Percentiles rank a stretch among this genome's conserved stretches.
Conservation (phyloP, 129 eudicot species). For the Dittrichia graveolens region DNA sequence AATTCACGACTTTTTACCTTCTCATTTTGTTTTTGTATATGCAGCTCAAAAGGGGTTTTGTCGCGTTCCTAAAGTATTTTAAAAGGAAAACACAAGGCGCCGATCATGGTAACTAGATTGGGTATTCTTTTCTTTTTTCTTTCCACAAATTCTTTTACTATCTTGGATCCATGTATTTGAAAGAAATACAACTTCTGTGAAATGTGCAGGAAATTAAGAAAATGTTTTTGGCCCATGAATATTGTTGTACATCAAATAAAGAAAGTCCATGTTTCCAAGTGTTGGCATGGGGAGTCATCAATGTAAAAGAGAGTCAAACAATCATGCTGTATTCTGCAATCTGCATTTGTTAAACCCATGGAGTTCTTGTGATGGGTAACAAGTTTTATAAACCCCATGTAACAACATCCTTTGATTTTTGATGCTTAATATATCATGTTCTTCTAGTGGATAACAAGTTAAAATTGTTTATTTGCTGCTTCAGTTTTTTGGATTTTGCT, state of each 20-base stretch:
- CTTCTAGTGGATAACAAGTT: too few relatives aligned
- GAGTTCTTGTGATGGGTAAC: too few relatives aligned
- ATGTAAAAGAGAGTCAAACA: too few relatives aligned
- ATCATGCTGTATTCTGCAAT: too few relatives aligned
- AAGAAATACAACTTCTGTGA: neutral
- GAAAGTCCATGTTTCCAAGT: neutral
- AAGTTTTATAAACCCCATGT: too few relatives aligned
- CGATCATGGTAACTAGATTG: conserved; percentile 23
- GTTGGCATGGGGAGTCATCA: conserved; percentile 2
- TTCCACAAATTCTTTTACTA: neutral
- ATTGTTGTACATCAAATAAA: conserved; percentile 22
- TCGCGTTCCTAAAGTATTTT: conserved; percentile 50
- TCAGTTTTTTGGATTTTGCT: too few relatives aligned
- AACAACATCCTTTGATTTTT: too few relatives aligned
- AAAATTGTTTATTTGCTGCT: too few relatives aligned
- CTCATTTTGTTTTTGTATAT: conserved; percentile 28
- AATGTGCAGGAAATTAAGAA: conserved; percentile 26
- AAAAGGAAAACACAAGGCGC: neutral
- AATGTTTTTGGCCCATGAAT: conserved; percentile 5
- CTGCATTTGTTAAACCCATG: too few relatives aligned
- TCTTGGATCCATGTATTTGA: neutral
- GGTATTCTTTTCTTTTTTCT: conserved; percentile 6
- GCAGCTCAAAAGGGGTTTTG: conserved; percentile 86
- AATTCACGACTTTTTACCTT: neutral
- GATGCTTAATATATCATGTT: too few relatives aligned